These are phyloP conservation scores for Knoxdaviesia capensis DNA, from an alignment of 2,329 filamentous ascomycete species.

Conservation along the genomic window DNA sequence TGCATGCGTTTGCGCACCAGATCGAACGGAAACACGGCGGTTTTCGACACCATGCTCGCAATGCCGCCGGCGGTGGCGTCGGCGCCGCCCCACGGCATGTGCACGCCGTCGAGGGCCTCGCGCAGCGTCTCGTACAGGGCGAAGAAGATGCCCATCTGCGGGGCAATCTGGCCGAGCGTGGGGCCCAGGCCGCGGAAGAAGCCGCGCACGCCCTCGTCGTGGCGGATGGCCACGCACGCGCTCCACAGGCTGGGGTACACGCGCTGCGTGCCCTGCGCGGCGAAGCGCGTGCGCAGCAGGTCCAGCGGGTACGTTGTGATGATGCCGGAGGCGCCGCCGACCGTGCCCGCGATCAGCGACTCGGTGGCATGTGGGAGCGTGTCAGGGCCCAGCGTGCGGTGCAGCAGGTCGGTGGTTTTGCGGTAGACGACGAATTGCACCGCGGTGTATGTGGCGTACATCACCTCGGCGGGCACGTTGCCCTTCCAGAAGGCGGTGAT, in stretches of 20 bases:
- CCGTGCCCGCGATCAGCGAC: slow-evolving; percentile 66
- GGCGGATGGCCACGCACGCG: slow-evolving; percentile 52
- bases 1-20: slow-evolving; percentile 84
- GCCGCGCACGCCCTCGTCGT: slow-evolving; percentile 53
- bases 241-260: slow-evolving; percentile 56
- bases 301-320: slow-evolving; percentile 81
- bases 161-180: slow-evolving; percentile 70
- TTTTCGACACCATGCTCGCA: slow-evolving; percentile 70
- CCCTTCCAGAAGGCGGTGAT: slow-evolving; percentile 87
- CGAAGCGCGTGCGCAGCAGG: slow-evolving; percentile 81
- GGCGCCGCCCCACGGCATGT: slow-evolving; percentile 51
- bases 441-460: slow-evolving; percentile 83
- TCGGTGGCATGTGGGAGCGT: slow-evolving; percentile 45
- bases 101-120: slow-evolving; percentile 29
- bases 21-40: slow-evolving; percentile 79
- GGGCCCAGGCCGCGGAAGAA: slow-evolving; percentile 81
- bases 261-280: slow-evolving; percentile 66
- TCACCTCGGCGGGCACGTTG: slow-evolving; percentile 82
- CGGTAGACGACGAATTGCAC: slow-evolving; percentile 84
- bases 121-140: slow-evolving; percentile 65
- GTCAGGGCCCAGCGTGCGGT: slow-evolving; percentile 21
- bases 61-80: slow-evolving; percentile 69
- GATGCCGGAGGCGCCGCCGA: slow-evolving; percentile 67
- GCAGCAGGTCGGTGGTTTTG: slow-evolving; percentile 46
- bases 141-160: slow-evolving; percentile 97